Conservation (phyloP, 805 yeast species). For the Nakazawaea sp. region DNA sequence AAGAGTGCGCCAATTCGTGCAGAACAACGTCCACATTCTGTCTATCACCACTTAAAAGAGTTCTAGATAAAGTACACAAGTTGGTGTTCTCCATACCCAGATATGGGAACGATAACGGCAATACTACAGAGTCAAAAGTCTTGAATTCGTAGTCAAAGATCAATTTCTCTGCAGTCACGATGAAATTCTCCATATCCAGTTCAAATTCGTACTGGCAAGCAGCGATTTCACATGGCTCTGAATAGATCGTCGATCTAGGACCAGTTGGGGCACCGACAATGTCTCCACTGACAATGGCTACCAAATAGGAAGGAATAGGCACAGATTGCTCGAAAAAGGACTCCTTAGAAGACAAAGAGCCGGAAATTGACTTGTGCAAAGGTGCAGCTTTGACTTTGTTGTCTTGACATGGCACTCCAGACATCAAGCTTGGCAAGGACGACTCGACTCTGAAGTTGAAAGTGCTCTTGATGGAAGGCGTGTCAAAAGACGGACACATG, state of each 20-base stretch:
- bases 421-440: constrained; percentile 61
- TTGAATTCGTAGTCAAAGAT: constrained; percentile 83
- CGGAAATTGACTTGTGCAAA: background rate
- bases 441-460: constrained; percentile 55
- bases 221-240: constrained; percentile 64
- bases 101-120: constrained; percentile 75
- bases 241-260: constrained; percentile 78
- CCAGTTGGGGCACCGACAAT: constrained; percentile 63
- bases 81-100: constrained; percentile 97
- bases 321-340: constrained; percentile 64
- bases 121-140: constrained; percentile 70
- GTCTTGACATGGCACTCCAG: constrained; percentile 36
- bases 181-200: constrained; percentile 74
- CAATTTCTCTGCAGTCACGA: constrained; percentile 67
- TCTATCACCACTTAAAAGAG: constrained; percentile 77
- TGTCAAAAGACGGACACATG: constrained; percentile 84
- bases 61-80: constrained; percentile 86
- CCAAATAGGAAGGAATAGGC: constrained; percentile 81
- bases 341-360: constrained; percentile 13
- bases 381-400: constrained; percentile 10
- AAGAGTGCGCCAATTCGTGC: constrained; percentile 88
- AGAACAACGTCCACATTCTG: constrained; percentile 87
- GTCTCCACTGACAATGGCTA: constrained; percentile 83
- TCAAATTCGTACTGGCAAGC: constrained; percentile 76
- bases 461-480: constrained; percentile 75